Conservation (phyloP, 768 basidiomycete species). For the Trametopsis cervina region DNA sequence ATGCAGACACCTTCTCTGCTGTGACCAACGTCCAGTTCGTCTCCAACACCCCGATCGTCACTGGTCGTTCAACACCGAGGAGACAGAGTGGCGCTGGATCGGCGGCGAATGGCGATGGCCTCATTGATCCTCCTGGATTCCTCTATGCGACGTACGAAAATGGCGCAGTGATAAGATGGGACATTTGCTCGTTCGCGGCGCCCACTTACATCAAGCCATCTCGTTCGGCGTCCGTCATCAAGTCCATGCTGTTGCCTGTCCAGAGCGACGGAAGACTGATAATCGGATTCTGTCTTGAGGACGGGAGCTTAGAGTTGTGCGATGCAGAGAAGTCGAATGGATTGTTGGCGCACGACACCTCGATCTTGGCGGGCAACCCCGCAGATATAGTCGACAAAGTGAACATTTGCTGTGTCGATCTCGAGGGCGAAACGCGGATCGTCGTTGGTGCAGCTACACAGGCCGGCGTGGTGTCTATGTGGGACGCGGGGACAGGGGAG, state of each 20-base stretch:
- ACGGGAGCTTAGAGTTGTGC: constrained; percentile 59
- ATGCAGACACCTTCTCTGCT: constrained; percentile 37
- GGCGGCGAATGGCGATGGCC: not conserved
- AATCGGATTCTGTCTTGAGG: constrained; percentile 54
- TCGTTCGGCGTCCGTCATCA: constrained; percentile 36
- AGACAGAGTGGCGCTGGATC: not conserved
- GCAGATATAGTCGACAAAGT: constrained; percentile 46
- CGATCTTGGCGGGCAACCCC: constrained; percentile 52
- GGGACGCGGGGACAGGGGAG: constrained; percentile 64
- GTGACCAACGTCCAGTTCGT: constrained; percentile 45
- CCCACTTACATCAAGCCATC: constrained; percentile 38
- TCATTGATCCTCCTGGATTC: constrained; percentile 4
- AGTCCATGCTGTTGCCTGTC: constrained; percentile 42
- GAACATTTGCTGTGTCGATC: constrained; percentile 44
- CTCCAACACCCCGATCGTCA: not conserved
- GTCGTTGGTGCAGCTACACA: constrained; percentile 59
- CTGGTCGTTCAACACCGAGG: constrained; percentile 4
- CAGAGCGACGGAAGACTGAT: constrained; percentile 39
- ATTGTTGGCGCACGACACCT: constrained; percentile 37
- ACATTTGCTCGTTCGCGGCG: constrained; percentile 22
- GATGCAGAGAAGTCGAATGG: constrained; percentile 42
- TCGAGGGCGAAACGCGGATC: constrained; percentile 43
- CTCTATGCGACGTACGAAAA: constrained; percentile 42
- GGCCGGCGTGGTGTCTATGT: constrained; percentile 63
- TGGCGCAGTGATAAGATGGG: constrained; percentile 52